Base-by-base conservation (phyloP, 2,329 filamentous ascomycete genomes). In the Apiospora sp. region DNA sequence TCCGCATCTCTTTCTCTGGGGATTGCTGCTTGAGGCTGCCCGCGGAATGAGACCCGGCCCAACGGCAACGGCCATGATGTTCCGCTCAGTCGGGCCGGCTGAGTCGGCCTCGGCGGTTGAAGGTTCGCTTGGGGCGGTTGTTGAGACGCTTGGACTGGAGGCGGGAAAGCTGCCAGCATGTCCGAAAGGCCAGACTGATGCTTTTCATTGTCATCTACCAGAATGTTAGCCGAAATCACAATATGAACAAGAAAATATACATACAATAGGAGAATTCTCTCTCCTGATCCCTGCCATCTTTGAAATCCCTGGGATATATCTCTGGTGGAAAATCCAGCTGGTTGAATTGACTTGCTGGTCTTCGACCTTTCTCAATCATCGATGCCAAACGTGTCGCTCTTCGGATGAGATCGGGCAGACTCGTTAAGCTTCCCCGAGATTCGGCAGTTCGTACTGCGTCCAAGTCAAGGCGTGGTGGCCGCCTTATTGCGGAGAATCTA, bases 341-440 rank as follows among this genome's bases (percentile, higher is more conserved):
- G 58, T 89, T 87, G 68, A 90, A 83, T 22, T 87, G 86, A 77
- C 90, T 92, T 30, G 85, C 89, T 41, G 90, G 90, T 76, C 90
- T 85, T 75, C 86, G 92, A 16, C 96, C 96, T 75, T 92, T 92
- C 78, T 98, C 96, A 73, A 99, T 91, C 82, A 97, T 95, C 0
- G 94, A 90, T 22, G 95, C 96, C 49, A 98, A 85, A 75, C 91
- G 91, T 0, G 96, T 98, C 14, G 96, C 96, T 77, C 96, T 90
- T 78, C 91, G 89, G 76, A 99, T 98, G 73, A 99, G 85, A 80
- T 98, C 96, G 0, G 95, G 93, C 73, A 99, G 85, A 82, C 95
- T 98, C 1, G 96, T 98, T 75, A 98, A 86, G 80, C 95, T 98
- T 4, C 94, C 95, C 78, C 96, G 90, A 1, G 92, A 90, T 81